These are phyloP conservation scores for Geosmithia flava DNA, from an alignment of 2,329 filamentous ascomycete genomes.

Conservation along the genomic window DNA sequence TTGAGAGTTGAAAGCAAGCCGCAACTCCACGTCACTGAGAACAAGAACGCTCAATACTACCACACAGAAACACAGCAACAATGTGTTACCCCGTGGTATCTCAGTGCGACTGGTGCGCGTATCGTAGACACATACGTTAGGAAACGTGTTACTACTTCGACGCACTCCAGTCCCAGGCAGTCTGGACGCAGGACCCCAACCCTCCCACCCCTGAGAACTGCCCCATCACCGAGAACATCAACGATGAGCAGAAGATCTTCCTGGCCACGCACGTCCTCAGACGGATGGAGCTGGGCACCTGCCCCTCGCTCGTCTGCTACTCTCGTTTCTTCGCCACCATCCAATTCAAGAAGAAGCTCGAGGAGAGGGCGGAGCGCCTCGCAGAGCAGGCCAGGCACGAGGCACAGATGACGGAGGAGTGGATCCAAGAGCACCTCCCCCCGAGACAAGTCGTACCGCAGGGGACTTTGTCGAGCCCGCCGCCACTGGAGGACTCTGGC, in stretches of 20 bases:
- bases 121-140: background rate
- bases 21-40: no score
- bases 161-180: background rate
- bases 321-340: background rate
- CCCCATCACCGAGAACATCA: background rate
- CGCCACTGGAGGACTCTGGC: no score
- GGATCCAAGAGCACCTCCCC: background rate
- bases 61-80: no score
- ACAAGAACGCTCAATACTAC: no score
- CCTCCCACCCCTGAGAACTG: background rate
- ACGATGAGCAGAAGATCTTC: background rate
- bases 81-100: conserved; percentile 1
- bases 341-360: background rate
- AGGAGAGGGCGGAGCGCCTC: no score
- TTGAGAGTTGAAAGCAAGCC: no score
- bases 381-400: background rate
- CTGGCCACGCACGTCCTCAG: background rate
- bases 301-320: background rate
- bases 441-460: no score
- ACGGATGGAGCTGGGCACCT: background rate
- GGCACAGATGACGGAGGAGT: background rate
- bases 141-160: background rate
- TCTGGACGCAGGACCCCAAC: background rate
- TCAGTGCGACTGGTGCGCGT: conserved; percentile 1
- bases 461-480: no score